These are phyloP conservation scores for Vitis riparia DNA, from an alignment of 164 flowering plant species.

Conservation along the genomic window DNA sequence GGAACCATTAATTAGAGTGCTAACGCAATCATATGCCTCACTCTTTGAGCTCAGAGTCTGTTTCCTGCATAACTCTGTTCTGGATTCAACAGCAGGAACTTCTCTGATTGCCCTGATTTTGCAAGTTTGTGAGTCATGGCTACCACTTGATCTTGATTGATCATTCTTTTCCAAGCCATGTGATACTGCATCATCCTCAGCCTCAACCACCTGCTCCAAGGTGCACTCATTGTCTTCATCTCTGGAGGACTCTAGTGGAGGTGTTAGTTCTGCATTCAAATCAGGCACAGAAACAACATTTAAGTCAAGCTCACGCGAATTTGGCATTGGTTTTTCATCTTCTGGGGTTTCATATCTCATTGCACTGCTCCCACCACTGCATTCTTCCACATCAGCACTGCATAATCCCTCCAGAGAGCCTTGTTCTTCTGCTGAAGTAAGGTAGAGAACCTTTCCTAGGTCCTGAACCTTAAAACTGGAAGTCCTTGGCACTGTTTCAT, in stretches of 20 bases:
- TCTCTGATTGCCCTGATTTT: conserved; percentile 35
- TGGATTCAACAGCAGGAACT: conserved; percentile 61
- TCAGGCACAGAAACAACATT: conserved; percentile 92
- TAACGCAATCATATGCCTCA: no score
- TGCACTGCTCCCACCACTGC: conserved; percentile 32
- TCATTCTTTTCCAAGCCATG: conserved; percentile 53
- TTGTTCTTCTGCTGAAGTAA: conserved; percentile 69
- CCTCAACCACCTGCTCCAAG: conserved; percentile 50
- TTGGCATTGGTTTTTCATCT: conserved; percentile 38
- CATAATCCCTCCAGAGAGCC: conserved; percentile 51
- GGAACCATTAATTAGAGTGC: no score
- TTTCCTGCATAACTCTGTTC: neutral
- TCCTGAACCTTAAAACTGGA: conserved; percentile 77
- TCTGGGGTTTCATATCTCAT: conserved; percentile 37
- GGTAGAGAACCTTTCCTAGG: conserved; percentile 68
- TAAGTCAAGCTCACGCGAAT: conserved; percentile 68
- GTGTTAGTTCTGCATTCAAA: conserved; percentile 80
- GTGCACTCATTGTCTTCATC: conserved; percentile 68
- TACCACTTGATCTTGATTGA: conserved; percentile 54
- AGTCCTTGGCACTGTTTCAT: conserved; percentile 24
- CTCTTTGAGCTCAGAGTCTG: no score
- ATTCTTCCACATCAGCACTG: conserved; percentile 42
- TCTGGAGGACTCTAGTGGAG: conserved; percentile 66
- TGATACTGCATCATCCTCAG: conserved; percentile 61
- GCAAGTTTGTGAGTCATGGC: conserved; percentile 63